phyloP scores from a whole-genome alignment of 257 asterid genomes.

The Nicotiana undulata region DNA sequence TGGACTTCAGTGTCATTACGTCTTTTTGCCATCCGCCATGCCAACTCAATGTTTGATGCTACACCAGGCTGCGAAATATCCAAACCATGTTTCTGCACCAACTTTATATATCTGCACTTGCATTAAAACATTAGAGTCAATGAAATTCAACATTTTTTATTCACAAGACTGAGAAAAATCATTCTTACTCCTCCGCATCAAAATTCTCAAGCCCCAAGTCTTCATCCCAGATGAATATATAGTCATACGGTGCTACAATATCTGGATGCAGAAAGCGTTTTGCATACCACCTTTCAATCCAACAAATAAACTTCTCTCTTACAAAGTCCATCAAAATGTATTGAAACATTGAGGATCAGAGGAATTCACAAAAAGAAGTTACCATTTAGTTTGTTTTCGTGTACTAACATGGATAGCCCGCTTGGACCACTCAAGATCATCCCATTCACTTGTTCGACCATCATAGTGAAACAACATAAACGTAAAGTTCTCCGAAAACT shows the following conservation, averaged over 20 bases:
- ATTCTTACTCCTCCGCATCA: conserved; percentile 70
- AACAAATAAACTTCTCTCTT: neutral
- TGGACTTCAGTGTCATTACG: conserved; percentile 74
- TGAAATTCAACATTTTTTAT: neutral
- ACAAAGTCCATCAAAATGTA: neutral
- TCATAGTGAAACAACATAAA: conserved; percentile 85
- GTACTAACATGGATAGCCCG: conserved; percentile 72
- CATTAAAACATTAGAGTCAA: neutral
- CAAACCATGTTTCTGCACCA: conserved; percentile 69
- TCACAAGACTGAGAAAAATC: neutral
- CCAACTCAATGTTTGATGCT: conserved; percentile 60
- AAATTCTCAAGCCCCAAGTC: conserved; percentile 79
- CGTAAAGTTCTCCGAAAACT: conserved; percentile 85
- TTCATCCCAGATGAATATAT: conserved; percentile 84
- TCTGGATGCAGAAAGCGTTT: conserved; percentile 89
- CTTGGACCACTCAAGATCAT: conserved; percentile 88
- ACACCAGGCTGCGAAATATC: conserved; percentile 94
- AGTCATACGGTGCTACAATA: conserved; percentile 77
- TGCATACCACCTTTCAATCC: conserved; percentile 73
- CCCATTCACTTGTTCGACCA: conserved; percentile 86
- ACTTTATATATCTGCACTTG: conserved; percentile 49
- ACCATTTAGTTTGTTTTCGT: conserved; percentile 83
- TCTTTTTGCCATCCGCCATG: conserved; percentile 78
- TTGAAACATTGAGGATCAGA: neutral
- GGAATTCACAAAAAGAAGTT: conserved; percentile 4